A percentile compares a stretch with the other conserved stretches of the same genome.
Evolutionary conservation across 495 filamentous ascomycete species (phyloP).

Genomic region (Neurospora cerealis): DNA sequence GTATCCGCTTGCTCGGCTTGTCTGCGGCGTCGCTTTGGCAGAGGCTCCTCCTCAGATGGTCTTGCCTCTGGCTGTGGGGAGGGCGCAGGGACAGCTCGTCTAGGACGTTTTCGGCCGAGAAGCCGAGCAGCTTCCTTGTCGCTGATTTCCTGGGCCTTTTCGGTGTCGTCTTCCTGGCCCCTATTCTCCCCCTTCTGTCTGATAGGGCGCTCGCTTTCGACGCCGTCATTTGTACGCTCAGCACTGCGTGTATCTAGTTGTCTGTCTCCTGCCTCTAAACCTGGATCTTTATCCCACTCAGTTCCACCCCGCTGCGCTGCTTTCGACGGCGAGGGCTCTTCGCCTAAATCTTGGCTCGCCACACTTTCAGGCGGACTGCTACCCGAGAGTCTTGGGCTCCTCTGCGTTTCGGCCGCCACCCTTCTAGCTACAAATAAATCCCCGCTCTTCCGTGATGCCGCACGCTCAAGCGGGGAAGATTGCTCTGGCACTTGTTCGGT

Average conservation of each 20-base stretch:
- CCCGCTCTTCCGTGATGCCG: constrained; percentile 15
- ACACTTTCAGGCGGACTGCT: background rate
- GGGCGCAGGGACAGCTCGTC: constrained; percentile 18
- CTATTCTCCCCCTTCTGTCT: constrained; percentile 14
- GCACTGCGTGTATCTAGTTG: constrained; percentile 13
- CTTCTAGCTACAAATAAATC: too few relatives aligned
- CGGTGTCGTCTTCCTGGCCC: constrained; percentile 10
- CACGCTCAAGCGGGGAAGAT: constrained; percentile 33
- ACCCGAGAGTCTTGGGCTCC: constrained; percentile 6
- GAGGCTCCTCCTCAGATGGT: constrained; percentile 12
- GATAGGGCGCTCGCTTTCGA: constrained; percentile 8
- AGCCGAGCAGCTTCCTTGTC: constrained; percentile 24
- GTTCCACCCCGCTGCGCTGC: background rate
- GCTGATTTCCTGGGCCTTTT: constrained; percentile 21
- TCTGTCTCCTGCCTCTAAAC: constrained; percentile 4
- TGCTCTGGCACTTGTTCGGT: constrained; percentile 5
- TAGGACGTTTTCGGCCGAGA: constrained; percentile 28
- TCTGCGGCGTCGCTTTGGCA: constrained; percentile 26
- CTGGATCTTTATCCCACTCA: constrained; percentile 1
- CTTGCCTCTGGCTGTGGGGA: constrained; percentile 21
- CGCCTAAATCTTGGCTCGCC: background rate
- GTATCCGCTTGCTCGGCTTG: constrained; percentile 19
- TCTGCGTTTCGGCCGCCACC: background rate
- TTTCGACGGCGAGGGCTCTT: background rate
- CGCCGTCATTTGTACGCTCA: constrained; percentile 4